Evolutionary conservation across 78 protist genomes (phyloP).

Genomic region (Dictyostelium capitatum): DNA sequence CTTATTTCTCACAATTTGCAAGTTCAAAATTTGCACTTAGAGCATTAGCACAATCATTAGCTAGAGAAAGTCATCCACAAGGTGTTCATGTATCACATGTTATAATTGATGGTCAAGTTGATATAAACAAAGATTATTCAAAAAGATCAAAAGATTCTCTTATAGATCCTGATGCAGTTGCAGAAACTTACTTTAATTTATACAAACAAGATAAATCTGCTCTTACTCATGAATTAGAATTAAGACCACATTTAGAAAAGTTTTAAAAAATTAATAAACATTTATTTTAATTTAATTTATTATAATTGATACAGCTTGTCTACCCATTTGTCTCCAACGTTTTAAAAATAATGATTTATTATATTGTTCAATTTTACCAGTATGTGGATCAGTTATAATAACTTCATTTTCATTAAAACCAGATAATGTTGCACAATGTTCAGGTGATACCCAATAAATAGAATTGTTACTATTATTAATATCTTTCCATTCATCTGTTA

Average conservation of each 20-base stretch:
- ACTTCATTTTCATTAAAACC: slow-evolving; percentile 21
- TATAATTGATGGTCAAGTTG: slow-evolving; percentile 80
- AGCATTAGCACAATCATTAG: slow-evolving; percentile 78
- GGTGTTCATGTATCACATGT: slow-evolving; percentile 85
- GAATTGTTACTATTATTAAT: background rate
- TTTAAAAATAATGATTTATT: slow-evolving; percentile 40
- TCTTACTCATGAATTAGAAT: slow-evolving; percentile 74
- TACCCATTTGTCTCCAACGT: slow-evolving; percentile 78
- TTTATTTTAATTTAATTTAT: no score
- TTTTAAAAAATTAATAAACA: no score
- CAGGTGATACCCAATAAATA: slow-evolving; percentile 67
- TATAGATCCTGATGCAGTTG: slow-evolving; percentile 41
- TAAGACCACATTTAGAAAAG: slow-evolving; percentile 70
- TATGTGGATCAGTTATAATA: slow-evolving; percentile 46
- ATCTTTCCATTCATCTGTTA: slow-evolving; percentile 68
- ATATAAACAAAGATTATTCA: slow-evolving; percentile 37
- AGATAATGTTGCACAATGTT: slow-evolving; percentile 65
- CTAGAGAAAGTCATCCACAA: slow-evolving; percentile 77
- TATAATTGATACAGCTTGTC: slow-evolving; percentile 60
- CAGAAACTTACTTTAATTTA: slow-evolving; percentile 45
- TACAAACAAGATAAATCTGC: slow-evolving; percentile 74
- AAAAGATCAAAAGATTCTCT: slow-evolving; percentile 25
- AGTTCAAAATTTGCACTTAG: slow-evolving; percentile 77
- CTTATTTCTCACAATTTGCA: slow-evolving; percentile 49
- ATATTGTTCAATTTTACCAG: slow-evolving; percentile 59